Conservation (phyloP, 768 basidiomycete species). For the Leucocoprinus birnbaumii region DNA sequence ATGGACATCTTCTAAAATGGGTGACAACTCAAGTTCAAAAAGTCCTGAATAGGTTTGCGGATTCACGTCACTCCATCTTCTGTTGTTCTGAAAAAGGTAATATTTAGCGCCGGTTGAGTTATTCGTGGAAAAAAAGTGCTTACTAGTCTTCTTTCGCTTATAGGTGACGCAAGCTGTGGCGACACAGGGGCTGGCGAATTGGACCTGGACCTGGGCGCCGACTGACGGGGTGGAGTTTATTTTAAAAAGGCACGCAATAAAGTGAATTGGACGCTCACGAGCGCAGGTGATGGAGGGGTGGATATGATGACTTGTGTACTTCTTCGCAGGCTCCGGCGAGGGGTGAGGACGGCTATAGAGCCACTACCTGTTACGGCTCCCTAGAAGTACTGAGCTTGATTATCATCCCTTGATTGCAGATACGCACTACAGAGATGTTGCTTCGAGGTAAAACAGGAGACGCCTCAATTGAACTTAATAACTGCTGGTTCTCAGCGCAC, state of each 20-base stretch:
- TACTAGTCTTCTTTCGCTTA: neutral
- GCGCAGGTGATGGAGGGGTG: neutral
- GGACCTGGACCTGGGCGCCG: neutral
- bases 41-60: conserved; percentile 17
- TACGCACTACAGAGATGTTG: neutral
- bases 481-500: neutral
- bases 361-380: neutral
- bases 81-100: conserved; percentile 9
- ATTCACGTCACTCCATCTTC: conserved; percentile 9
- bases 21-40: conserved; percentile 32
- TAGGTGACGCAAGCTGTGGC: neutral
- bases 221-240: neutral
- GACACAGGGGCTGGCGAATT: neutral
- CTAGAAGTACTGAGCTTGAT: neutral
- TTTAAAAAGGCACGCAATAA: neutral
- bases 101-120: neutral
- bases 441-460: neutral
- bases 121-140: neutral
- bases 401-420: neutral
- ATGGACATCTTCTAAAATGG: conserved; percentile 33
- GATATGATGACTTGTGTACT: neutral
- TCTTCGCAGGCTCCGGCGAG: neutral
- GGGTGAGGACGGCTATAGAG: neutral
- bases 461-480: neutral
- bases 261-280: neutral